A percentile compares a stretch with the other conserved stretches of the same genome.
Evolutionary conservation across 2,329 filamentous ascomycete species (phyloP).

Genomic region (Ambrosiella cleistominuta): DNA sequence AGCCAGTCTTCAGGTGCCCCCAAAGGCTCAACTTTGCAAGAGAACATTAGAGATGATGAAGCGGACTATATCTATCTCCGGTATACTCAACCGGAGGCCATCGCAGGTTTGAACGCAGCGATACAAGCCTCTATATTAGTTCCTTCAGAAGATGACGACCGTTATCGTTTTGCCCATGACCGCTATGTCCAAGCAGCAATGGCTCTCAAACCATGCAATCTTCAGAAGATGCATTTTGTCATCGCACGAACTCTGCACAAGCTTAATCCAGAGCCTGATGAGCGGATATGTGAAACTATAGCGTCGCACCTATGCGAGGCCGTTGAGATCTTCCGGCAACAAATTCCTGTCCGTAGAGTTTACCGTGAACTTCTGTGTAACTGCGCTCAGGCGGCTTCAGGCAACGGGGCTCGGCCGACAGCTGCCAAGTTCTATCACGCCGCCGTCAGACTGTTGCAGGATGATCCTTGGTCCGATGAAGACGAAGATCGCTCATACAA

Average conservation of each 20-base stretch:
- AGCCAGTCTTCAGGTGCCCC: background rate
- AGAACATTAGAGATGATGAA: background rate
- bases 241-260: slow-evolving; percentile 69
- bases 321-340: slow-evolving; percentile 53
- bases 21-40: background rate
- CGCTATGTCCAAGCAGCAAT: slow-evolving; percentile 63
- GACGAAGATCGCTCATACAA: slow-evolving; percentile 60
- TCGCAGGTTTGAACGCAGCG: slow-evolving; percentile 65
- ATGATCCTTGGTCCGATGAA: slow-evolving; percentile 55
- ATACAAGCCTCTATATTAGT: slow-evolving; percentile 68
- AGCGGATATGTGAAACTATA: slow-evolving; percentile 22
- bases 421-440: slow-evolving; percentile 67
- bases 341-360: slow-evolving; percentile 39
- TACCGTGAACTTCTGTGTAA: slow-evolving; percentile 65
- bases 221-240: slow-evolving; percentile 74
- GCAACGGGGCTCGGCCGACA: slow-evolving; percentile 67
- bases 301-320: slow-evolving; percentile 70
- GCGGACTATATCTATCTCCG: slow-evolving; percentile 4
- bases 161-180: slow-evolving; percentile 78
- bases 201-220: slow-evolving; percentile 50
- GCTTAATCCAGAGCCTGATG: slow-evolving; percentile 46
- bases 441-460: slow-evolving; percentile 63
- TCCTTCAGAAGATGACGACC: slow-evolving; percentile 66
- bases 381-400: slow-evolving; percentile 59
- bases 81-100: slow-evolving; percentile 48